Conservation (phyloP, 192 early-diverging fungal species). For the Coemansia umbellata region DNA sequence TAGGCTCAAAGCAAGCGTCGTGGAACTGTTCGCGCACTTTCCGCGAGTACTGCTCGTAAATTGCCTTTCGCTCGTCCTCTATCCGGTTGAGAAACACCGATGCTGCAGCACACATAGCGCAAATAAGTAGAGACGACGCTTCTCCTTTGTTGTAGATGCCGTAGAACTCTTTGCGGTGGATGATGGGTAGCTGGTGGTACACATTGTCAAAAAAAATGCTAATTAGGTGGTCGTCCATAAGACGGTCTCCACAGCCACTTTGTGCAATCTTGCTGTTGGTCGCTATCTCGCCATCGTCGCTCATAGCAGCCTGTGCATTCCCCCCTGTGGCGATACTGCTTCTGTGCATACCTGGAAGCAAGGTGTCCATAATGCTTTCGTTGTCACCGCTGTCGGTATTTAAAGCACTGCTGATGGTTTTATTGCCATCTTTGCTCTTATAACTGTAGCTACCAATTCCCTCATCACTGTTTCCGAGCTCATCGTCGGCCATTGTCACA, state of each 20-base stretch:
- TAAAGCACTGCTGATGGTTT: too few species aligned
- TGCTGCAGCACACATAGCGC: conserved; percentile 47
- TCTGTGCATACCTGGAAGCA: too few species aligned
- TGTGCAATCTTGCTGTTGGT: not conserved
- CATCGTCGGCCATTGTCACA: conserved; percentile 34
- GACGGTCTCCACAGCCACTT: conserved; percentile 27
- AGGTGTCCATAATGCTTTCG: too few species aligned
- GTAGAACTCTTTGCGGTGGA: conserved; percentile 24
- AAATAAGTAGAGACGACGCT: conserved; percentile 28
- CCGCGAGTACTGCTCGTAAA: conserved; percentile 42
- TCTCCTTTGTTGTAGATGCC: conserved; percentile 11
- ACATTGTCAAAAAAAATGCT: conserved; percentile 39
- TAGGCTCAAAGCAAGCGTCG: conserved; percentile 50
- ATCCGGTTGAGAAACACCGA: conserved; percentile 47
- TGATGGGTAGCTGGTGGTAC: conserved; percentile 47
- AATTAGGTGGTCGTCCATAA: conserved; percentile 44
- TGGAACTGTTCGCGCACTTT: conserved; percentile 51
- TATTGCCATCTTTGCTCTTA: too few species aligned
- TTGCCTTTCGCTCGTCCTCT: conserved; percentile 43
- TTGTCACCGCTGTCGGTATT: too few species aligned
- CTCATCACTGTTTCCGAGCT: not conserved
- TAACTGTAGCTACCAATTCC: not conserved
- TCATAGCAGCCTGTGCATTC: too few species aligned
- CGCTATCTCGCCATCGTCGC: too few species aligned
- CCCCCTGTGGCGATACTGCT: too few species aligned